Conservation (phyloP, 768 basidiomycete species). For the Termitomyces bulborhizus region DNA sequence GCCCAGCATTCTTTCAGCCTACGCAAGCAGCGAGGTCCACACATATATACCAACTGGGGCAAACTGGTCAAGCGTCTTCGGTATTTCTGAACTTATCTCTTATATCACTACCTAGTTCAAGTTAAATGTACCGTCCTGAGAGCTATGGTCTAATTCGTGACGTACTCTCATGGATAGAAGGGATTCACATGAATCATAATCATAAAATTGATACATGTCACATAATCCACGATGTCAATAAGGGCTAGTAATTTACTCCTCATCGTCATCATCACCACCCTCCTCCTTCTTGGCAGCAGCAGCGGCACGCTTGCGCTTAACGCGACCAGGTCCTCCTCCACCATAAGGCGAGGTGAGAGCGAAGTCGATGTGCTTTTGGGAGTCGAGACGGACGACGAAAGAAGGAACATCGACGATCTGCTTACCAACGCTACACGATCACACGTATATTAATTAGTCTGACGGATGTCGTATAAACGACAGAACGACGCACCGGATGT, state of each 20-base stretch:
- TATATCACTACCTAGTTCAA: too few relatives aligned
- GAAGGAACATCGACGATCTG: slow-evolving; percentile 99
- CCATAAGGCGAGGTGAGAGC: slow-evolving; percentile 95
- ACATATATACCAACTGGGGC: too few relatives aligned
- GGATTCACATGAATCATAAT: slow-evolving; percentile 17
- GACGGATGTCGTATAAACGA: background rate
- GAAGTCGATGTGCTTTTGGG: slow-evolving; percentile 99
- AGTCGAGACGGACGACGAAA: slow-evolving; percentile 98
- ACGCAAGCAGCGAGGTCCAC: too few relatives aligned
- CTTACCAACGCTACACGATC: slow-evolving; percentile 75
- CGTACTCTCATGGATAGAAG: background rate
- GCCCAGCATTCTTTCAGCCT: too few relatives aligned
- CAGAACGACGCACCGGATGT: slow-evolving; percentile 74
- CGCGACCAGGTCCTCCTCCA: slow-evolving; percentile 90
- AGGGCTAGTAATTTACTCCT: slow-evolving; percentile 50
- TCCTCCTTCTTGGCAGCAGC: slow-evolving; percentile 90
- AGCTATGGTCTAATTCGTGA: too few relatives aligned
- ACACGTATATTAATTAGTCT: background rate
- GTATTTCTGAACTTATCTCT: too few relatives aligned
- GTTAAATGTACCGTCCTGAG: too few relatives aligned
- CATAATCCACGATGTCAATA: slow-evolving; percentile 1
- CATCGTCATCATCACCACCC: slow-evolving; percentile 87
- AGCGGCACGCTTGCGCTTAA: slow-evolving; percentile 97
- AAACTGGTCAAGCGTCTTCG: too few relatives aligned
- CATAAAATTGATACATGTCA: slow-evolving; percentile 15